Percentiles rank a stretch among this genome's conserved stretches.
Evolutionary conservation across 148 eudicot species (phyloP).

Genomic region (Vaccinium darrowii): DNA sequence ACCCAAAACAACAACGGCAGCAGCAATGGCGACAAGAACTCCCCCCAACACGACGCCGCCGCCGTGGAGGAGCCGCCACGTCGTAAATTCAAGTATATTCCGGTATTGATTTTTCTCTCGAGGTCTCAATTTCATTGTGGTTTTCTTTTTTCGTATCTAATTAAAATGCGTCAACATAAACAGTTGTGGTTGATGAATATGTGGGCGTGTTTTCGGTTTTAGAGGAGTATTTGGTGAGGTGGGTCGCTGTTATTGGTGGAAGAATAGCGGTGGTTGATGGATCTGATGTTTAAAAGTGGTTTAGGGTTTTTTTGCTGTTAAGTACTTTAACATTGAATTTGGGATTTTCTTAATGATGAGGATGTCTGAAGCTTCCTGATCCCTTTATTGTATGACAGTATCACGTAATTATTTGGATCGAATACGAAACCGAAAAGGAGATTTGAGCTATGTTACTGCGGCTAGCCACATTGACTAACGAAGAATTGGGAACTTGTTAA

Average conservation of each 20-base stretch:
- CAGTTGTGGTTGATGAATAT: no score
- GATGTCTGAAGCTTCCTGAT: not conserved
- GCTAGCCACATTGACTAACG: no score
- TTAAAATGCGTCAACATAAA: no score
- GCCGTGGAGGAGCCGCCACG: conserved; percentile 47
- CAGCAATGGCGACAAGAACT: conserved; percentile 15
- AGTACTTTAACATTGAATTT: not conserved
- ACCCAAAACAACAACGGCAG: conserved; percentile 23
- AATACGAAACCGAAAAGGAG: no score
- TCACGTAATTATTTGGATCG: no score
- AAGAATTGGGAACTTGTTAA: no score
- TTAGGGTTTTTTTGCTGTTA: not conserved
- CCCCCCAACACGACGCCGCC: conserved; percentile 21
- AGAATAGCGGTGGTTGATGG: not conserved
- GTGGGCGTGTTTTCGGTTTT: not conserved
- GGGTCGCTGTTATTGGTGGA: not conserved
- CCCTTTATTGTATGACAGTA: not conserved
- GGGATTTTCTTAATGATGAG: not conserved
- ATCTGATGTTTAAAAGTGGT: conserved; percentile 7
- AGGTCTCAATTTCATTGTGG: not conserved
- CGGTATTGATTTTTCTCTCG: conserved; percentile 44
- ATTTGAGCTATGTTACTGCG: no score
- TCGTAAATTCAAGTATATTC: conserved; percentile 70
- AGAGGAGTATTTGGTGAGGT: not conserved
- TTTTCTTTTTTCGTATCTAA: not conserved